Evolutionary conservation across 2,329 filamentous ascomycete genomes (phyloP), one percentile per base, ranked within the genome.

Genomic region (Lachnellula suecica): DNA sequence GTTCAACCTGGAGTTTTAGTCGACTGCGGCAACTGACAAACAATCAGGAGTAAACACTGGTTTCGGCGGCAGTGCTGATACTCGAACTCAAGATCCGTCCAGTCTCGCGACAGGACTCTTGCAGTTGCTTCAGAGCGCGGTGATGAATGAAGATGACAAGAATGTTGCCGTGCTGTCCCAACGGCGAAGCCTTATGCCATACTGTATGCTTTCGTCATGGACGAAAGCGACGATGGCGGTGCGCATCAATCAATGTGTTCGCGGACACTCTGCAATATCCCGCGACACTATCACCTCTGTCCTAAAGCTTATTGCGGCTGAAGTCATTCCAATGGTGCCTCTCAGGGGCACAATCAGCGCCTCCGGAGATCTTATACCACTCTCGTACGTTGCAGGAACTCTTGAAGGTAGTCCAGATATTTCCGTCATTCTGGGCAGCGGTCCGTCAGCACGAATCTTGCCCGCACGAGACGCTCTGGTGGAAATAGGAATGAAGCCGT

Each of bases 61-160:
- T 6, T 87, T 86, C 57, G 84, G 84, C 6, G 84, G 83, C 22
- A 84, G 78, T 49, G 84, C 84, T 13, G 81, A 87, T 63, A 74
- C 77, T 0, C 74, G 82, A 7, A 85, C 81, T 1, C 69, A 73
- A 6, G 65, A 78, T 22, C 67, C 76, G 37, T 59, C 71, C 9
- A 71, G 71, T 20, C 74, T 87, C 8, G 84, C 87, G 64, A 71
- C 73, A 13, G 75, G 76, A 0, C 67, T 85, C 7, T 70, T 84
- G 17, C 82, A 85, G 62, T 77, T 81, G 56, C 72, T 74, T 17
- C 75, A 79, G 24, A 70, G 69, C 27, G 80, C 74, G 11, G 69
- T 83, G 7, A 64, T 83, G 4, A 41, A 57, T 15, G 34, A 8
- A 37, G 7, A 8, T 17, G 9, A 10, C 10, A 3, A 10, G 13